These are phyloP conservation scores for Dendrocalamus sinicus DNA, from an alignment of 176 grass and related monocot species.

Conservation along the genomic window DNA sequence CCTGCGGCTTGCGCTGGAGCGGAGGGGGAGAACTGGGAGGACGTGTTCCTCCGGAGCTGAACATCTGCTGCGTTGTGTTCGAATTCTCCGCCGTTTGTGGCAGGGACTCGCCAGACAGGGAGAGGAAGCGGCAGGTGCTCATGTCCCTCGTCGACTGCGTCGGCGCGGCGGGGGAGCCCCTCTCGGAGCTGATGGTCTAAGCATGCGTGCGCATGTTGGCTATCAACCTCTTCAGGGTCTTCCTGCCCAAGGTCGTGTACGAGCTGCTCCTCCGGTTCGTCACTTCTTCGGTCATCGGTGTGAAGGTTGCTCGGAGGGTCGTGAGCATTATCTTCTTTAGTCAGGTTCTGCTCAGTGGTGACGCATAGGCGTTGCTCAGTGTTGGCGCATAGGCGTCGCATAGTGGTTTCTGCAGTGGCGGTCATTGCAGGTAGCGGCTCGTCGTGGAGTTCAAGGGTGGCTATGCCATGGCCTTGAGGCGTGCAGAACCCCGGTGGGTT, in stretches of 20 bases:
- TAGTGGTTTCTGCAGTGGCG: no score
- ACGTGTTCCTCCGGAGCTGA: conserved; percentile 81
- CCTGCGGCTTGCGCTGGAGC: neutral
- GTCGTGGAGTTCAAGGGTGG: no score
- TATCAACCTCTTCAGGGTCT: conserved; percentile 92
- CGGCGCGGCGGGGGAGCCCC: conserved; percentile 51
- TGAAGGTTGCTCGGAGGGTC: no score
- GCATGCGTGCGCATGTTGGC: conserved; percentile 80
- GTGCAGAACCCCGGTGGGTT: no score
- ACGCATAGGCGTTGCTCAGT: no score
- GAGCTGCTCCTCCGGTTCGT: conserved; percentile 85
- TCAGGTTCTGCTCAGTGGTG: no score
- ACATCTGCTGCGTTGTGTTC: conserved; percentile 76
- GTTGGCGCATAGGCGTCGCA: no score
- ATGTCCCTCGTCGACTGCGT: conserved; percentile 74
- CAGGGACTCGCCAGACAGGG: conserved; percentile 78
- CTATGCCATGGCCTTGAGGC: no score
- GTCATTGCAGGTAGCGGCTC: no score
- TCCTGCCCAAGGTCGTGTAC: conserved; percentile 79
- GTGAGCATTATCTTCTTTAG: no score
- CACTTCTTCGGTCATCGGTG: no score
- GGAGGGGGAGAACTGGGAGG: conserved; percentile 59
- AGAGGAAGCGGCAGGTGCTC: conserved; percentile 79
- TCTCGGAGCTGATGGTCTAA: conserved; percentile 81
- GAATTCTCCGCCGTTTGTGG: conserved; percentile 78